Base-by-base conservation (phyloP, 306 rosid species). In the Cicer yamashitae region DNA sequence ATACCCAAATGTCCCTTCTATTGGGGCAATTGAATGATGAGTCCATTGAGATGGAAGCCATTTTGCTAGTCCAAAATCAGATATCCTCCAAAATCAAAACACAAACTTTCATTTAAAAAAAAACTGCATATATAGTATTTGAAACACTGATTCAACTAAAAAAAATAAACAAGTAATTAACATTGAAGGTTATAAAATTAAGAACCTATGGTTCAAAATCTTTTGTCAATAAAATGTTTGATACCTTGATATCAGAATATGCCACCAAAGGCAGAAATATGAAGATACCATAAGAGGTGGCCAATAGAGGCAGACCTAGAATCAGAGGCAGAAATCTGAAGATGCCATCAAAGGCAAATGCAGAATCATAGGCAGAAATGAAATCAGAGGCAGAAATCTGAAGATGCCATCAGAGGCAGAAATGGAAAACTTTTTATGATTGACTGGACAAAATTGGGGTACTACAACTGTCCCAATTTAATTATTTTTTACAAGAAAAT, bases 41-140 rank as follows among this genome's bases (percentile, higher is more conserved):
- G 92, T 86, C 99, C 96, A 92, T 59, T 94, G 93, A 44, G 91
- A 90, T 56, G 99, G 99, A 51, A 94, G 98, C 99, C 99, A 94
- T 71, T 92, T 94, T n/a, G 98, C 98, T 41, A 94, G 81, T 66
- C 99, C 99, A 82, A 94, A 94, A 90, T 94, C 99, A 40, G 98
- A 94, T 79, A 94, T 94, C 96, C 92, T 73, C 63, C 51, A 62
- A 39, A 72, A 53, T 3, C 2, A 60, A 60, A 34, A 60, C 63
- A 57, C 67, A 60, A 60, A 1, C 67, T 7, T 34, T 34, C 17
- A 17, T 65, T 61, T 8, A 71, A n/a, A 78, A n/a, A n/a, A 53
- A 30, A 20, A 20, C 6, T 58, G 2, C 38, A 14, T 63, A 14
- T 30, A 30, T 30, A 30, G 12, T 8, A 60, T 62, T 38, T 62